Evolutionary conservation across 805 yeast species (phyloP).

Genomic region (Priceomyces melissophilus): DNA sequence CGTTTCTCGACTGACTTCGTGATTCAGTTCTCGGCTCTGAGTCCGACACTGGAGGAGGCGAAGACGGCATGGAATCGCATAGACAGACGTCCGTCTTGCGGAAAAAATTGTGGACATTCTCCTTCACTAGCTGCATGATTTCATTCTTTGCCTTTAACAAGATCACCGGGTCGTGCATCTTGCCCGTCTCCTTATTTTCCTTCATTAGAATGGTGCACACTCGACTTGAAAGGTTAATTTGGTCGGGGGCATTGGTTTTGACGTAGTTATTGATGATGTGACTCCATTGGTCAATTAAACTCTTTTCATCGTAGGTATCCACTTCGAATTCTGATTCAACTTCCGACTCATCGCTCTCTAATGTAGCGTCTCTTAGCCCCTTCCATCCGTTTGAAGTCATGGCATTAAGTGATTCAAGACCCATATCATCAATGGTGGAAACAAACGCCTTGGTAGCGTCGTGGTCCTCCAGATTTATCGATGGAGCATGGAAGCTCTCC

Average conservation of each 20-base stretch:
- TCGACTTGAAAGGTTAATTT: slow-evolving; percentile 46
- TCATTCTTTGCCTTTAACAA: slow-evolving; percentile 29
- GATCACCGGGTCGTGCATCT: slow-evolving; percentile 24
- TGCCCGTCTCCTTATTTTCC: slow-evolving; percentile 8
- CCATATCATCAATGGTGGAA: slow-evolving; percentile 25
- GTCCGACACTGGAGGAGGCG: neutral
- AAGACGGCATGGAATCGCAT: neutral
- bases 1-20: no score
- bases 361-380: slow-evolving; percentile 10
- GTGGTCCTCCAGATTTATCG: slow-evolving; percentile 20
- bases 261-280: slow-evolving; percentile 41
- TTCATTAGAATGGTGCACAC: slow-evolving; percentile 25
- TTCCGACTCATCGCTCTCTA: slow-evolving; percentile 7
- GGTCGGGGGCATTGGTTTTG: slow-evolving; percentile 39
- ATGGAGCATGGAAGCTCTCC: slow-evolving; percentile 1
- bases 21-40: neutral
- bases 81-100: slow-evolving; percentile 8
- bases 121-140: slow-evolving; percentile 29
- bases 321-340: slow-evolving; percentile 1
- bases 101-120: slow-evolving; percentile 28
- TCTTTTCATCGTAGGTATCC: neutral
- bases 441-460: slow-evolving; percentile 21
- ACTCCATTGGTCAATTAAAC: slow-evolving; percentile 29
- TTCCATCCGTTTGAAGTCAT: slow-evolving; percentile 16
- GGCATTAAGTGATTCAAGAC: neutral